phyloP scores from a whole-genome alignment of 805 yeast genomes.

The Ogataea saltuana region DNA sequence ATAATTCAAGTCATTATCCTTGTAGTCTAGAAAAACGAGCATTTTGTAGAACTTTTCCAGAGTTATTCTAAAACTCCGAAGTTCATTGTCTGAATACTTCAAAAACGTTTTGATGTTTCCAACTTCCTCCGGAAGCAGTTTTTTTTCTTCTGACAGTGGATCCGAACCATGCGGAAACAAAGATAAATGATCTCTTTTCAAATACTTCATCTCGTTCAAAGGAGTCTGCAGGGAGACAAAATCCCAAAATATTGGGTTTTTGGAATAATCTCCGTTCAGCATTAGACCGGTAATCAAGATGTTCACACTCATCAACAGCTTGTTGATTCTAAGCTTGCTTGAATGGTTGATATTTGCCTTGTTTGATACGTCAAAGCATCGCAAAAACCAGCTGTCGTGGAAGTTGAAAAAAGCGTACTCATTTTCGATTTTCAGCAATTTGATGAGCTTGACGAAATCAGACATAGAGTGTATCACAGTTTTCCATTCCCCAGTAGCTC shows the following conservation, averaged over 20 bases:
- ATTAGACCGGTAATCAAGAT: slow-evolving; percentile 45
- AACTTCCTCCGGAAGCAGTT: slow-evolving; percentile 38
- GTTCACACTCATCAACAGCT: slow-evolving; percentile 50
- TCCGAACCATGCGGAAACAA: too few relatives aligned
- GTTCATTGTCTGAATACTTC: slow-evolving; percentile 46
- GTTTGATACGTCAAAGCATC: slow-evolving; percentile 22
- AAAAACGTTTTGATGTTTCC: slow-evolving; percentile 50
- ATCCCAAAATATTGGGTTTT: slow-evolving; percentile 44
- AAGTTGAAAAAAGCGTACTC: slow-evolving; percentile 35
- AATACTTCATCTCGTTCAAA: slow-evolving; percentile 23
- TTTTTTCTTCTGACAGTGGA: not conserved
- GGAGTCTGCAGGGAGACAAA: slow-evolving; percentile 39
- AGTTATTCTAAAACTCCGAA: slow-evolving; percentile 33
- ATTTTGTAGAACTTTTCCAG: slow-evolving; percentile 39
- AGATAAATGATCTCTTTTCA: slow-evolving; percentile 12
- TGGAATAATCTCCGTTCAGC: slow-evolving; percentile 38
- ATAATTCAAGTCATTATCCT: slow-evolving; percentile 36
- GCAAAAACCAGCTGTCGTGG: slow-evolving; percentile 27
- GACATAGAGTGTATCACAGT: slow-evolving; percentile 30
- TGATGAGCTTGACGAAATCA: slow-evolving; percentile 37
- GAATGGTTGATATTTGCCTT: slow-evolving; percentile 30
- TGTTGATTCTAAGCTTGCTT: slow-evolving; percentile 49
- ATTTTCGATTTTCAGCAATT: slow-evolving; percentile 38
- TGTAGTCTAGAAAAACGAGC: slow-evolving; percentile 24
- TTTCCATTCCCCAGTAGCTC: slow-evolving; percentile 8